phyloP scores from a whole-genome alignment of 1,284 basidiomycete species.

The Irpex rosettiformis region DNA sequence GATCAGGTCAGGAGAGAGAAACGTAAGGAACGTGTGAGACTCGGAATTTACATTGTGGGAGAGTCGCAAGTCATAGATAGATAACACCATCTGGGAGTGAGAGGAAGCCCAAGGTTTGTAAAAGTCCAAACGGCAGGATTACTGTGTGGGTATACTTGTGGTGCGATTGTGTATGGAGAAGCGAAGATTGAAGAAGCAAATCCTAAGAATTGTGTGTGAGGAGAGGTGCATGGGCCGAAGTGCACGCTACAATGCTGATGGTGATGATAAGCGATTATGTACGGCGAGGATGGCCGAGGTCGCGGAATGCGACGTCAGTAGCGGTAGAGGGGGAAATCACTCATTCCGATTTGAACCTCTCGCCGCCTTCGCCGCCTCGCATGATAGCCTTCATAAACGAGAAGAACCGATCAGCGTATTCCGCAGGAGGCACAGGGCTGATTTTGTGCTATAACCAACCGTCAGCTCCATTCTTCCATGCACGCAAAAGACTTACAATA shows the following conservation, averaged over 20 bases:
- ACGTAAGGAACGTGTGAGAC: conserved; percentile 1
- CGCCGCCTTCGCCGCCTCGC: conserved; percentile 73
- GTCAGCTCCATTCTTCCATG: neutral
- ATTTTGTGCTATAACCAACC: conserved; percentile 78
- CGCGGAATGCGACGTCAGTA: neutral
- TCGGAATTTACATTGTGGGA: neutral
- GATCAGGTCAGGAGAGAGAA: neutral
- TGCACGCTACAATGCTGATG: no score
- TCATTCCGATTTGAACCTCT: conserved; percentile 54
- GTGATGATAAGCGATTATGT: no score
- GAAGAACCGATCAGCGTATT: conserved; percentile 88
- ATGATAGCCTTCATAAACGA: conserved; percentile 85
- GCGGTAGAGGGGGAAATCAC: neutral
- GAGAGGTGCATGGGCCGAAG: neutral
- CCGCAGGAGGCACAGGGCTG: conserved; percentile 81
- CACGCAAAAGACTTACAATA: conserved; percentile 53
- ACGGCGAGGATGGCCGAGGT: neutral
- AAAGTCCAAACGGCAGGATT: neutral
- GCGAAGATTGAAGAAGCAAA: no score
- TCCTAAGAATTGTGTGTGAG: neutral
- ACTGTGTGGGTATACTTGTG: neutral
- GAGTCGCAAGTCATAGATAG: conserved; percentile 2
- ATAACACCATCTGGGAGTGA: neutral
- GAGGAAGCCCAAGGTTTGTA: neutral
- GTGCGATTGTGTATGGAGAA: neutral